A percentile compares a stretch with the other conserved stretches of the same genome.
These are phyloP conservation scores for Lachancea fermentati DNA, from an alignment of 805 yeast genomes.

Conservation along the genomic window DNA sequence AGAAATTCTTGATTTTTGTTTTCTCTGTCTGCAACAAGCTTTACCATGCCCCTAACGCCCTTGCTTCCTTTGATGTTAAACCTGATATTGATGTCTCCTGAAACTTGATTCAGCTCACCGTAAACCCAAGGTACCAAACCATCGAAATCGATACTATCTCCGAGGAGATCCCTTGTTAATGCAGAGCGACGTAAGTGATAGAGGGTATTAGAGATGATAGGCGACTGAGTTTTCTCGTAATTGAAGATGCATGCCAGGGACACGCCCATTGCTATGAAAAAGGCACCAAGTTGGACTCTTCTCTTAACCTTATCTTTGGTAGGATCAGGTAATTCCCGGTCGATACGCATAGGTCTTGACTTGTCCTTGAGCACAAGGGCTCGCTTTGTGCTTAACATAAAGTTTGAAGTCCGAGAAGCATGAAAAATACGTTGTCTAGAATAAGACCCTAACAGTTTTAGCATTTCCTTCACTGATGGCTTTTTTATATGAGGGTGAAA, in stretches of 20 bases:
- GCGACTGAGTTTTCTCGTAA: constrained; percentile 88
- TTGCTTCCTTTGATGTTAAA: constrained; percentile 68
- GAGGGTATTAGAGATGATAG: constrained; percentile 79
- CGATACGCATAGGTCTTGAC: constrained; percentile 52
- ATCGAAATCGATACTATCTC: constrained; percentile 68
- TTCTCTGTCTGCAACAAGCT: constrained; percentile 66
- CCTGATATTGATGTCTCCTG: constrained; percentile 69
- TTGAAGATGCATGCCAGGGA: constrained; percentile 70
- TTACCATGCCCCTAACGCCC: constrained; percentile 46
- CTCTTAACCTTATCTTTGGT: constrained; percentile 47
- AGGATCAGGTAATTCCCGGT: constrained; percentile 81
- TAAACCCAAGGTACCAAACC: constrained; percentile 77
- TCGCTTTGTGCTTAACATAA: constrained; percentile 5
- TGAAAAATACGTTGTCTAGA: background rate
- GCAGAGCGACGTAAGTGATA: constrained; percentile 77
- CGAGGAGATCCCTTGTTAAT: constrained; percentile 55
- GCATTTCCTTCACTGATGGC: background rate
- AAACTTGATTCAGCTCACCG: constrained; percentile 79
- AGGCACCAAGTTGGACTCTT: constrained; percentile 49
- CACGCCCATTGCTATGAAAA: constrained; percentile 48
- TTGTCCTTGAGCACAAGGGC: constrained; percentile 17
- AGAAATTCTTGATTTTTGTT: constrained; percentile 51
- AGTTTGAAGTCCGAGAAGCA: background rate
- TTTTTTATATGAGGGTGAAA: background rate
- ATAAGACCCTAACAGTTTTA: background rate